Conservation (phyloP, 2,329 filamentous ascomycete genomes). For the Sporothrix luriei region DNA sequence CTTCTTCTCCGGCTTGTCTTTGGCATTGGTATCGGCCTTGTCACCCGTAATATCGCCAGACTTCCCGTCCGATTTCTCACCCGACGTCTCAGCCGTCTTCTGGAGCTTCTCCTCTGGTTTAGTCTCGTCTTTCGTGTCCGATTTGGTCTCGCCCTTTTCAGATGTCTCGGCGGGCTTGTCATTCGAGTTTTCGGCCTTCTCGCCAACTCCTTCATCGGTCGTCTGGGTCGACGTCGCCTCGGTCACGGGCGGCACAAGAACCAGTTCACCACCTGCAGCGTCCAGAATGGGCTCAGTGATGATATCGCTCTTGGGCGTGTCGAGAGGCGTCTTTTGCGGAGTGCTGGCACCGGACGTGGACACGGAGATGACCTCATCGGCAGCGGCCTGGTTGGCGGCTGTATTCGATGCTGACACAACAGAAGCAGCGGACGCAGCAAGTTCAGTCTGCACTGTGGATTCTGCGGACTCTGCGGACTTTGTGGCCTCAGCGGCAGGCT, state of each 20-base stretch:
- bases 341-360: slow-evolving; percentile 37
- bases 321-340: slow-evolving; percentile 39
- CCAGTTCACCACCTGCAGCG: slow-evolving; percentile 40
- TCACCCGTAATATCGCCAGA: not conserved
- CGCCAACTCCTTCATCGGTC: not conserved
- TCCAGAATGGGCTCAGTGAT: slow-evolving; percentile 34
- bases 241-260: slow-evolving; percentile 42
- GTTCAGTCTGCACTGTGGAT: not conserved
- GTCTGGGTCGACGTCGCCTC: slow-evolving; percentile 23
- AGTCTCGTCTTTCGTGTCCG: not conserved
- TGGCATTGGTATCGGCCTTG: not conserved
- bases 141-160: not conserved
- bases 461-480: not conserved
- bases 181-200: not conserved
- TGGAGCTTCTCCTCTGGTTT: not conserved
- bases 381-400: not conserved
- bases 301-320: slow-evolving; percentile 41
- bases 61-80: not conserved
- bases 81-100: not conserved
- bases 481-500: not conserved
- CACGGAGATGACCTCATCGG: slow-evolving; percentile 27
- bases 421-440: not conserved
- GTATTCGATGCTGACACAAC: not conserved
- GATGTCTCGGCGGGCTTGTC: slow-evolving; percentile 7
- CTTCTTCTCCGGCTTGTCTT: not conserved